A percentile compares a stretch with the other conserved stretches of the same genome.
phyloP scores from a whole-genome alignment of 2,329 filamentous ascomycete species.

The Curvularia hawaiiensis region DNA sequence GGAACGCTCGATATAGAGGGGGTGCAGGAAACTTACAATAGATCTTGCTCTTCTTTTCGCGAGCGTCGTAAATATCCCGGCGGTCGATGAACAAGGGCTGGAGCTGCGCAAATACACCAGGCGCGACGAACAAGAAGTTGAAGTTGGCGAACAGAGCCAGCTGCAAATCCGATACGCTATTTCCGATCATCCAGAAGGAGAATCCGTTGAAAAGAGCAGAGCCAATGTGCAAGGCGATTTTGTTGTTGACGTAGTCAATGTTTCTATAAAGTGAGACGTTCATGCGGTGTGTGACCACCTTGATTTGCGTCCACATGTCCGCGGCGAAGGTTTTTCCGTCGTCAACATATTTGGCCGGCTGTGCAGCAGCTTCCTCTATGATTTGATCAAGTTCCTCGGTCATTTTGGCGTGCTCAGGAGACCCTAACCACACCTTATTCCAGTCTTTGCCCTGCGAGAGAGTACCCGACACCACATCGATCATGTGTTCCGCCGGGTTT shows the following conservation, averaged over 20 bases:
- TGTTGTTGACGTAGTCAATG: conserved; percentile 4
- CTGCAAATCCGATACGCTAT: conserved; percentile 43
- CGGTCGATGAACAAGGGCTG: conserved; percentile 51
- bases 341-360: not conserved
- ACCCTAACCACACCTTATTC: conserved; percentile 2
- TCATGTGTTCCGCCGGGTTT: conserved; percentile 82
- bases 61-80: conserved; percentile 58
- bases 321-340: not conserved
- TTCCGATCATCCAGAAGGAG: conserved; percentile 24
- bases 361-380: not conserved
- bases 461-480: conserved; percentile 48
- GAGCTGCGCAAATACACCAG: conserved; percentile 45
- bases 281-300: conserved; percentile 2
- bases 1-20: not conserved
- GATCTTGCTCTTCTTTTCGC: conserved; percentile 65
- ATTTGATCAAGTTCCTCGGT: not conserved
- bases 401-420: not conserved
- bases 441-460: conserved; percentile 1
- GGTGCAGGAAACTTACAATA: conserved; percentile 57
- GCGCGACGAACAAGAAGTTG: conserved; percentile 48
- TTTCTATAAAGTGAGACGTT: not conserved
- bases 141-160: conserved; percentile 55
- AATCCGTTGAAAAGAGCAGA: conserved; percentile 23
- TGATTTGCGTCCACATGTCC: not conserved
- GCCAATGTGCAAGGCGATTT: not conserved